These are phyloP conservation scores for Letharia columbiana DNA, from an alignment of 495 filamentous ascomycete genomes.

Conservation along the genomic window DNA sequence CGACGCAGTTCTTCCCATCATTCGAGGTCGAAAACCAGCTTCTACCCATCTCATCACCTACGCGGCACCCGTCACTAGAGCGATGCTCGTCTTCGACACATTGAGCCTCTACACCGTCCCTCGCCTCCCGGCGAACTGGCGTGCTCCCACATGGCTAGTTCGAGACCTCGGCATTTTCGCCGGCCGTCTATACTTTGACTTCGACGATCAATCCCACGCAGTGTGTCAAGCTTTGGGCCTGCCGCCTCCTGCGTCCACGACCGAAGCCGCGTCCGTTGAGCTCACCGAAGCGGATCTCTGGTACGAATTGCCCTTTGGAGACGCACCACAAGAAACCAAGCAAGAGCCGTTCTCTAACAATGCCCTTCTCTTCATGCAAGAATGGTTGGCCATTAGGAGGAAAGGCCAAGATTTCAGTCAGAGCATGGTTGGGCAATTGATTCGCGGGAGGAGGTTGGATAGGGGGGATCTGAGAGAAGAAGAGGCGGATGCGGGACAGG, in stretches of 20 bases:
- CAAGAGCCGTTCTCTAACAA: constrained; percentile 7
- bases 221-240: constrained; percentile 27
- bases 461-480: background rate
- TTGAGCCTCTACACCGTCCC: constrained; percentile 43
- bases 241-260: background rate
- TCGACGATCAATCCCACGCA: constrained; percentile 30
- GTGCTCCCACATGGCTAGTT: constrained; percentile 9
- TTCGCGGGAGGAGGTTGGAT: constrained; percentile 10
- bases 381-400: constrained; percentile 20
- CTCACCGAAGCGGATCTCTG: constrained; percentile 12
- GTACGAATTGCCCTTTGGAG: constrained; percentile 9
- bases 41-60: constrained; percentile 41
- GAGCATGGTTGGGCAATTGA: constrained; percentile 21
- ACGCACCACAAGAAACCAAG: background rate
- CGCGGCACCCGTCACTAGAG: constrained; percentile 43
- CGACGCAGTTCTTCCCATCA: constrained; percentile 36
- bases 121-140: constrained; percentile 25
- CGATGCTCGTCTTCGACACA: constrained; percentile 46
- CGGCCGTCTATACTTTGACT: constrained; percentile 48
- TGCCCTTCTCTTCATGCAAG: constrained; percentile 17
- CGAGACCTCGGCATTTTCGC: constrained; percentile 46
- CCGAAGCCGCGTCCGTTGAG: background rate
- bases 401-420: constrained; percentile 22
- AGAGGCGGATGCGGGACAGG: background rate
- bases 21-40: constrained; percentile 24